Evolutionary conservation across 2,329 filamentous ascomycete species (phyloP).

Genomic region (Ceratocystis diversiconidia): DNA sequence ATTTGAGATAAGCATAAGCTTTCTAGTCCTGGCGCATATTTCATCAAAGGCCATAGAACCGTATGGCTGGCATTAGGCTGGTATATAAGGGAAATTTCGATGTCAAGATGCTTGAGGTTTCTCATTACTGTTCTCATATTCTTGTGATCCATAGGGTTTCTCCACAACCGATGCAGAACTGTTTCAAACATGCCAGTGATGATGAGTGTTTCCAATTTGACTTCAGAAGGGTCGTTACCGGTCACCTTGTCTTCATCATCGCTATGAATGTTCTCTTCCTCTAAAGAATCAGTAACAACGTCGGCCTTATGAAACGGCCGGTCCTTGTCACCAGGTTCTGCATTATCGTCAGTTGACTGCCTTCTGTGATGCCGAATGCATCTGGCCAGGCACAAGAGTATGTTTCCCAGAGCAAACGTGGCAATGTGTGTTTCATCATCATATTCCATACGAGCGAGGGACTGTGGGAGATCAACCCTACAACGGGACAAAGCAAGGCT

Average conservation of each 20-base stretch:
- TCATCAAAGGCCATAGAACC: not conserved
- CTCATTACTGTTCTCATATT: constrained; percentile 33
- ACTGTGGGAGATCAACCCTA: not conserved
- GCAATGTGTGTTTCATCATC: not conserved
- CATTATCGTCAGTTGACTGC: not conserved
- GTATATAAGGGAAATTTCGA: constrained; percentile 23
- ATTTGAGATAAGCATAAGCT: not conserved
- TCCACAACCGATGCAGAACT: constrained; percentile 28
- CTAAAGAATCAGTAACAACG: not conserved
- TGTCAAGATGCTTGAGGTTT: constrained; percentile 33
- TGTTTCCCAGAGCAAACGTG: not conserved
- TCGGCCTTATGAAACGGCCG: not conserved
- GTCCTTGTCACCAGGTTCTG: not conserved
- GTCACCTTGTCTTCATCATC: not conserved
- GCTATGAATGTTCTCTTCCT: not conserved
- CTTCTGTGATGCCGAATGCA: not conserved
- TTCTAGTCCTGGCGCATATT: not conserved
- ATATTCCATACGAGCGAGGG: not conserved
- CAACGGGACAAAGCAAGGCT: not conserved
- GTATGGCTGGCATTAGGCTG: not conserved
- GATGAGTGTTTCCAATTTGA: not conserved
- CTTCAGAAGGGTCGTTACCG: not conserved
- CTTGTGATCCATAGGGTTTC: constrained; percentile 36
- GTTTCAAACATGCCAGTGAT: not conserved
- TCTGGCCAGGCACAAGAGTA: not conserved